Conservation (phyloP, 2,329 filamentous ascomycete species). For the Eutypella sp. region DNA sequence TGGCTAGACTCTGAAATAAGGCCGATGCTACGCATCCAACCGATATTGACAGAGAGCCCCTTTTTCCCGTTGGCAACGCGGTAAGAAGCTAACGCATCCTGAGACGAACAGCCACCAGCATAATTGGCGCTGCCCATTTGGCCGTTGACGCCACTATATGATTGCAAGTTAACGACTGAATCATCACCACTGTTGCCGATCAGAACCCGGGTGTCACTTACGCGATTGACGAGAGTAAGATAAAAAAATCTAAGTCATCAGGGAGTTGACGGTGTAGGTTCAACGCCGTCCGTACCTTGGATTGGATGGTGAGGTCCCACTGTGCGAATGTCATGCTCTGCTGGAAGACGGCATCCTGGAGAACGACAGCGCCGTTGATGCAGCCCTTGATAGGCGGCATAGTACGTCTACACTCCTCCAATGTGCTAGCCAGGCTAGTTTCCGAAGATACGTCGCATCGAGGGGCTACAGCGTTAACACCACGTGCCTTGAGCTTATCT, state of each 20-base stretch:
- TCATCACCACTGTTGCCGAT: background rate
- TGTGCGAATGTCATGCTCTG: conserved; percentile 22
- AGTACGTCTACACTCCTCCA: conserved; percentile 10
- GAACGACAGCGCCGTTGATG: conserved; percentile 39
- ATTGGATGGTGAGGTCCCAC: conserved; percentile 19
- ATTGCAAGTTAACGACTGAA: background rate
- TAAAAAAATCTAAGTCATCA: conserved; percentile 20
- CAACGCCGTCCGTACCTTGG: conserved; percentile 17
- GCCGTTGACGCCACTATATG: conserved; percentile 15
- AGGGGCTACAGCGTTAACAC: conserved; percentile 12
- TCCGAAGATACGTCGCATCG: conserved; percentile 18
- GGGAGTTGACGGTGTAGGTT: conserved; percentile 19
- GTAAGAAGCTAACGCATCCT: conserved; percentile 20
- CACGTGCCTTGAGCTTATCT: conserved; percentile 8
- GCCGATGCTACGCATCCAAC: conserved; percentile 22
- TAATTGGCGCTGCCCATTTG: conserved; percentile 21
- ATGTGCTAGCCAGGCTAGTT: conserved; percentile 5
- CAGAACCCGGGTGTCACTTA: background rate
- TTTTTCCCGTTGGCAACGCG: conserved; percentile 15
- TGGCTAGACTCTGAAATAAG: conserved; percentile 18
- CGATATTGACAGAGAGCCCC: conserved; percentile 19
- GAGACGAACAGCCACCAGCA: conserved; percentile 19
- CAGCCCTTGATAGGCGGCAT: conserved; percentile 35
- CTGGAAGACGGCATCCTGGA: conserved; percentile 24
- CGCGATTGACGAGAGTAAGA: conserved; percentile 22